Evolutionary conservation across 1,284 basidiomycete species (phyloP).

Genomic region (Melampsora larici-populina): DNA sequence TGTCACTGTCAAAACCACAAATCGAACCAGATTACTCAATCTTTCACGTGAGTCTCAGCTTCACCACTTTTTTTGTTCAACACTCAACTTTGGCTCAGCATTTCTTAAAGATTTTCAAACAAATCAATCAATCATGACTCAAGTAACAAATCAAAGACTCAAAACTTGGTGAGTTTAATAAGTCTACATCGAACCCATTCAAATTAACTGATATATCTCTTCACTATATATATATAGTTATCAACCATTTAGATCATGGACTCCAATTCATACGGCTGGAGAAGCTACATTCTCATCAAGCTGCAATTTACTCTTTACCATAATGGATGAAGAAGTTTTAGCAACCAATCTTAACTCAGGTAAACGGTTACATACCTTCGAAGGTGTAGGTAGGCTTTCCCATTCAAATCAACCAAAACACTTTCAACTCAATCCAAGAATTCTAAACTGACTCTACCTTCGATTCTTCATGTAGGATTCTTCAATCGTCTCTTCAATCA

Average conservation of each 20-base stretch:
- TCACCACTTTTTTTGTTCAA: too few relatives aligned
- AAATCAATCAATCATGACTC: too few relatives aligned
- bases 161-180: slow-evolving; percentile 23
- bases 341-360: slow-evolving; percentile 76
- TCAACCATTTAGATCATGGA: slow-evolving; percentile 52
- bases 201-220: not conserved
- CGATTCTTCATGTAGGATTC: slow-evolving; percentile 56
- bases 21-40: too few relatives aligned
- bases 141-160: not conserved
- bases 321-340: slow-evolving; percentile 78
- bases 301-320: slow-evolving; percentile 75
- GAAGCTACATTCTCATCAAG: slow-evolving; percentile 76
- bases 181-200: not conserved
- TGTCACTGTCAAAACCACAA: too few relatives aligned
- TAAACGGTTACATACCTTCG: slow-evolving; percentile 70
- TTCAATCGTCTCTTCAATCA: slow-evolving; percentile 58
- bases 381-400: slow-evolving; percentile 64
- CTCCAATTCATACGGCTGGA: slow-evolving; percentile 80
- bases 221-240: slow-evolving; percentile 9
- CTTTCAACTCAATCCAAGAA: slow-evolving; percentile 55
- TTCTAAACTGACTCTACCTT: slow-evolving; percentile 7
- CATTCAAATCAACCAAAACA: slow-evolving; percentile 61
- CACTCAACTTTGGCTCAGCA: too few relatives aligned
- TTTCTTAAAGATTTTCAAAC: too few relatives aligned
- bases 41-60: too few relatives aligned